A percentile compares a stretch with the other conserved stretches of the same genome.
phyloP scores from a whole-genome alignment of 768 basidiomycete genomes.

The Xerocomellus chrysenteron region DNA sequence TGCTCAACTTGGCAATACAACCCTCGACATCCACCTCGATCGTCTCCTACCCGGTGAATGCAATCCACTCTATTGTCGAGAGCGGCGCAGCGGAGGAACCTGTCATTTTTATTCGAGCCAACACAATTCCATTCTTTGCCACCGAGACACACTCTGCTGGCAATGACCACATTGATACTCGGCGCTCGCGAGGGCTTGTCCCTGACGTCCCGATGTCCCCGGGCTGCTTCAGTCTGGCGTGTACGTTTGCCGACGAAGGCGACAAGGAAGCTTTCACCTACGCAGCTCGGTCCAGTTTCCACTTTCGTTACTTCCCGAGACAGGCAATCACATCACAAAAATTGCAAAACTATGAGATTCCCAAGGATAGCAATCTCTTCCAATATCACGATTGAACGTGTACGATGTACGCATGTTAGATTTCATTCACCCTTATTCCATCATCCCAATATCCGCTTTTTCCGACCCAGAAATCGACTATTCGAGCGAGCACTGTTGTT shows the following conservation, averaged over 20 bases:
- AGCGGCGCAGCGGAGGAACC: constrained; percentile 7
- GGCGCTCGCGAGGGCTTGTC: constrained; percentile 29
- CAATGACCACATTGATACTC: neutral
- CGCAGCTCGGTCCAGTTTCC: constrained; percentile 21
- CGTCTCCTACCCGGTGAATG: constrained; percentile 21
- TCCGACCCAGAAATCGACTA: too few relatives aligned
- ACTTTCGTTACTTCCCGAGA: constrained; percentile 9
- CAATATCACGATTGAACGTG: neutral
- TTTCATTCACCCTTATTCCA: too few relatives aligned
- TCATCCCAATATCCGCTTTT: too few relatives aligned
- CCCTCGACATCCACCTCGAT: neutral
- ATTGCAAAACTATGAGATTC: too few relatives aligned
- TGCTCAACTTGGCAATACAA: neutral
- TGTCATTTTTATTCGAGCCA: constrained; percentile 33
- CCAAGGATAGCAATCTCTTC: too few relatives aligned
- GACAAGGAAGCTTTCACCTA: constrained; percentile 33
- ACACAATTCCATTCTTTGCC: constrained; percentile 32
- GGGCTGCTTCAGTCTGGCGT: constrained; percentile 29
- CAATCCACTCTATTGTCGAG: constrained; percentile 24
- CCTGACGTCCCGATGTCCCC: constrained; percentile 26
- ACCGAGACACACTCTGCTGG: neutral
- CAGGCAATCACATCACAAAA: constrained; percentile 4
- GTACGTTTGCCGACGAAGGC: constrained; percentile 26
- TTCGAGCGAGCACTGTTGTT: too few relatives aligned
- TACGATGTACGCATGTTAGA: too few relatives aligned